These are phyloP conservation scores for Filobasidium wieringae DNA, from an alignment of 768 basidiomycete genomes.

Conservation along the genomic window DNA sequence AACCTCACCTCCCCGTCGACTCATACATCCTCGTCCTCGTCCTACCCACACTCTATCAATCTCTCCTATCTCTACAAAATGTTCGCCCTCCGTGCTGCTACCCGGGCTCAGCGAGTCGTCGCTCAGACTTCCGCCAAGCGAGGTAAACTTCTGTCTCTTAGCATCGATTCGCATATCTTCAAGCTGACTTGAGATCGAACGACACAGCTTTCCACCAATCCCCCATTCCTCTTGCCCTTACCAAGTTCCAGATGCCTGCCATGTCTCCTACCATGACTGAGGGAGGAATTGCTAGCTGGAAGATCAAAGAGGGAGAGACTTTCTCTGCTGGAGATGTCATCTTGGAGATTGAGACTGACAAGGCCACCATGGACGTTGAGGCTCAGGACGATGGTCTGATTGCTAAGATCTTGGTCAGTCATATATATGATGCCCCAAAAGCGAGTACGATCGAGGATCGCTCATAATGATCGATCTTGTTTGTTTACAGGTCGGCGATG, in stretches of 20 bases:
- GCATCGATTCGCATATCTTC: neutral
- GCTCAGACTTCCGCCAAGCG: slow-evolving; percentile 6
- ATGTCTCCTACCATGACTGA: slow-evolving; percentile 99
- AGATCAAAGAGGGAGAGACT: slow-evolving; percentile 86
- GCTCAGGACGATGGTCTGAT: slow-evolving; percentile 94
- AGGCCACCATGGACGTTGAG: slow-evolving; percentile 98
- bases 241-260: slow-evolving; percentile 89
- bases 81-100: slow-evolving; percentile 10
- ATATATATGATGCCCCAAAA: no score
- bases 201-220: slow-evolving; percentile 68
- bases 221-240: slow-evolving; percentile 60
- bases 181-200: neutral
- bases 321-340: slow-evolving; percentile 86
- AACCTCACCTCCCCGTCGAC: neutral
- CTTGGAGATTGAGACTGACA: slow-evolving; percentile 99
- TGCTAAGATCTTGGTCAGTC: slow-evolving; percentile 85
- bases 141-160: neutral
- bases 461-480: neutral
- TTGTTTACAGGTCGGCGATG: slow-evolving; percentile 55
- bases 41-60: neutral
- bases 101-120: slow-evolving; percentile 9
- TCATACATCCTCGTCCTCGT: neutral
- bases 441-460: neutral
- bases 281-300: slow-evolving; percentile 95
- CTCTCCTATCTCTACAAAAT: slow-evolving; percentile 1